A percentile compares a stretch with the other conserved stretches of the same genome.
These are phyloP conservation scores for Mortierella claussenii DNA, from an alignment of 192 early-diverging fungal species.

Conservation along the genomic window DNA sequence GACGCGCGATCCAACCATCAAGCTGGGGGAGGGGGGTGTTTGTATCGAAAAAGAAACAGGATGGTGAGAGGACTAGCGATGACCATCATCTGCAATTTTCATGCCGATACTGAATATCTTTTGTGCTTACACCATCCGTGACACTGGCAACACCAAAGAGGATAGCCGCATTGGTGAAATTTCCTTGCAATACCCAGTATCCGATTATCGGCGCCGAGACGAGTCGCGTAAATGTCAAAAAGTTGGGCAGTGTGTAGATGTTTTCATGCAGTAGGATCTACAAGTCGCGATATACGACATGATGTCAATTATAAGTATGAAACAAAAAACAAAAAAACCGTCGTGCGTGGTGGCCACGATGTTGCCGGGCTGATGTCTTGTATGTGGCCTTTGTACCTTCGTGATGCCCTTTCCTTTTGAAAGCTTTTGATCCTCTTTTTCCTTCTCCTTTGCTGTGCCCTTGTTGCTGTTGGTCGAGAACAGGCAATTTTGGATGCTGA, in stretches of 20 bases:
- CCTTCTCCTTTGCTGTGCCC: not conserved
- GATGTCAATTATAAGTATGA: no score
- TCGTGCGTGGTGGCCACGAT: no score
- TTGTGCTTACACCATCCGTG: constrained; percentile 81
- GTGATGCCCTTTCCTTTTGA: constrained; percentile 21
- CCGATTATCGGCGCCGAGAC: constrained; percentile 88
- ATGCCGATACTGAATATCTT: no score
- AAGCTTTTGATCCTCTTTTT: not conserved
- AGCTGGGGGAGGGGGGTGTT: constrained; percentile 40
- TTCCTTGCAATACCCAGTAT: constrained; percentile 81
- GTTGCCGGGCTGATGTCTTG: no score
- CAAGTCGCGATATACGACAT: no score
- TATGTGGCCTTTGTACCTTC: no score
- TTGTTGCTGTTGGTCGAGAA: constrained; percentile 15
- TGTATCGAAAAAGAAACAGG: not conserved
- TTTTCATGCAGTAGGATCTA: constrained; percentile 76
- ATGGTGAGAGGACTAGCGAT: no score
- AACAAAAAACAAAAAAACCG: not conserved
- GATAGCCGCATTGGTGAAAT: constrained; percentile 76
- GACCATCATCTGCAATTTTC: no score
- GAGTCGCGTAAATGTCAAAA: constrained; percentile 84
- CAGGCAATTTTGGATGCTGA: constrained; percentile 12
- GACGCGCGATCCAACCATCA: constrained; percentile 91
- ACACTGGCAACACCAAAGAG: constrained; percentile 84
- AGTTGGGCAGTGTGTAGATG: constrained; percentile 93